A percentile compares a stretch with the other conserved stretches of the same genome.
Conservation (phyloP, 2,329 filamentous ascomycete genomes). For the Helotiales sp. region DNA sequence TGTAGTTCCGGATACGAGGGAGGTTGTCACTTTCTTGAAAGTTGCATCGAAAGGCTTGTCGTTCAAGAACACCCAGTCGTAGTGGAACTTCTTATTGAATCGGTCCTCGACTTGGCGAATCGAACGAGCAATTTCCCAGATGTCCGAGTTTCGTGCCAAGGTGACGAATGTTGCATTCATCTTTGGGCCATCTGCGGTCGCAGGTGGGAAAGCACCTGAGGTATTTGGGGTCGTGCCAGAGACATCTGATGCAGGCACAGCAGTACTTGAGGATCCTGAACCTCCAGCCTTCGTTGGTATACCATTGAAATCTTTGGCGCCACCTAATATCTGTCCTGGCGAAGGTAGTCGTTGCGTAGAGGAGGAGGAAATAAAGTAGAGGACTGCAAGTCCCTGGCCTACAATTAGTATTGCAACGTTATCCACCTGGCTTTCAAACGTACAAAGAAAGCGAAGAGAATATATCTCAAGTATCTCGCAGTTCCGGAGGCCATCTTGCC, state of each 20-base stretch:
- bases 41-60: constrained; percentile 90
- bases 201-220: constrained; percentile 36
- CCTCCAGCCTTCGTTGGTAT: constrained; percentile 29
- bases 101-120: constrained; percentile 97
- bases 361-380: constrained; percentile 79
- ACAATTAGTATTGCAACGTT: not conserved
- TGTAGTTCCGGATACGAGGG: constrained; percentile 89
- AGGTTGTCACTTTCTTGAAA: constrained; percentile 89
- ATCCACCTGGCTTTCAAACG: constrained; percentile 37
- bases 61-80: constrained; percentile 99
- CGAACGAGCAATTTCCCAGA: constrained; percentile 96
- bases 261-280: constrained; percentile 24
- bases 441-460: constrained; percentile 84
- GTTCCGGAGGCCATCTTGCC: constrained; percentile 35
- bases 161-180: constrained; percentile 99
- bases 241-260: constrained; percentile 13
- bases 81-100: constrained; percentile 95
- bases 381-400: constrained; percentile 61
- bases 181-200: constrained; percentile 64
- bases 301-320: constrained; percentile 22
- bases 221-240: constrained; percentile 31
- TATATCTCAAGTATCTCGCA: constrained; percentile 71
- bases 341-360: constrained; percentile 43
- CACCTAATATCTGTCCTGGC: constrained; percentile 30
- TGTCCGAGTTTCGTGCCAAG: constrained; percentile 85